phyloP scores from a whole-genome alignment of 495 filamentous ascomycete species.

The Trichoderma gamsii region DNA sequence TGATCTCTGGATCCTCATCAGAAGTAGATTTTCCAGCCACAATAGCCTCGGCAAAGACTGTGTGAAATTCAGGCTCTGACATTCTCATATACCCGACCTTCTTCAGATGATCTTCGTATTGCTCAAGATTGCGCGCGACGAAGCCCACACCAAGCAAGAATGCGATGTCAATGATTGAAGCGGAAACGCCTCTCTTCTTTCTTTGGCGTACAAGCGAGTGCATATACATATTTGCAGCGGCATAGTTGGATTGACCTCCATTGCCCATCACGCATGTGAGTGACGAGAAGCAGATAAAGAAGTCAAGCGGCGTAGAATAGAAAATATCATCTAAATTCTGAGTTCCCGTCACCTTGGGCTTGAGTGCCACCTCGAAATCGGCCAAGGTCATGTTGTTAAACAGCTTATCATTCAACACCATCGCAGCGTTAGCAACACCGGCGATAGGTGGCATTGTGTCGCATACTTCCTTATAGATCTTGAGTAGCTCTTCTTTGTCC shows the following conservation, averaged over 20 bases:
- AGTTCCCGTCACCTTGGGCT: no score
- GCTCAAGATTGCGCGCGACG: neutral
- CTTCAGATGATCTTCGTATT: neutral
- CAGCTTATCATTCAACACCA: slow-evolving; percentile 25
- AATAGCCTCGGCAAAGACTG: neutral
- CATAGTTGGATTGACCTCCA: slow-evolving; percentile 43
- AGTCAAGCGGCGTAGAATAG: slow-evolving; percentile 39
- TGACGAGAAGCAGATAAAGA: slow-evolving; percentile 52
- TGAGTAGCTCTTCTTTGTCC: neutral
- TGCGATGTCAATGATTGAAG: slow-evolving; percentile 33
- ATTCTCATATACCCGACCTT: neutral
- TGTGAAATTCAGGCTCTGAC: neutral
- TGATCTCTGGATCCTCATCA: neutral
- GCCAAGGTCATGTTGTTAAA: no score
- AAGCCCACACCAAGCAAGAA: slow-evolving; percentile 32
- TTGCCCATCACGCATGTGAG: slow-evolving; percentile 38
- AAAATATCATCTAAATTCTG: slow-evolving; percentile 38
- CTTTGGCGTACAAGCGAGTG: slow-evolving; percentile 28
- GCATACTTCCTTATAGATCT: neutral
- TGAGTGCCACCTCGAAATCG: no score
- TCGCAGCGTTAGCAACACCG: neutral
- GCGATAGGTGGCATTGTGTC: neutral
- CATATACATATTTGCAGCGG: slow-evolving; percentile 46
- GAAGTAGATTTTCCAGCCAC: neutral
- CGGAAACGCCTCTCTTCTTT: slow-evolving; percentile 25